Evolutionary conservation across 345 rosid species (phyloP), one percentile per base, ranked within the genome.

Genomic region (Garcia nutans): DNA sequence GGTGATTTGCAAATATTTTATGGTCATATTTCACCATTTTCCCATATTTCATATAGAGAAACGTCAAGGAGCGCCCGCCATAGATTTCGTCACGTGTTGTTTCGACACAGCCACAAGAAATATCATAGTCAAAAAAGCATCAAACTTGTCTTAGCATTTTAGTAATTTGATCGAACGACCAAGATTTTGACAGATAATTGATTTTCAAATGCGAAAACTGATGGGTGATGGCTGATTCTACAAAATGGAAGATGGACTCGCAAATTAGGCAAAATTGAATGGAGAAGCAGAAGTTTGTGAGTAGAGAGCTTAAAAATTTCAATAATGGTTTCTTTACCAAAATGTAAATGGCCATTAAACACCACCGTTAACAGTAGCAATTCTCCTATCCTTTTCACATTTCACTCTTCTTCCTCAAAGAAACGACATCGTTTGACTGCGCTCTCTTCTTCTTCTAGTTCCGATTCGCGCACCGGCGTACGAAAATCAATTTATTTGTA

Each of bases 251-350:
- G 10, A 1, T 59, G 15, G 63, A 31, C 17, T 62, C 42, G 16
- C 42, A 33, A 62, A 13, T 13, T 8, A 28, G 12, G 17, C 12
- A 26, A 15, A 13, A 28, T 26, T 62, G 42, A 5, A 26, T 59
- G 16, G 20, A 44, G 47, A 47, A 45, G n/a, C n/a, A n/a, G 47
- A 47, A 45, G 71, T 47, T 9, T 1, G 10, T 20, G 49, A 65
- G 33, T 0, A 37, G 67, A 63, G 67, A n/a, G 45, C 12, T 47
- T 9, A 42, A 8, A 61, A 19, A 8, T 0, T 73, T 20, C 41
- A n/a, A 4, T 56, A 12, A 62, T 76, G 84, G 81, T 81, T 76
- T 61, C 75, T 50, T 71, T 54, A 10, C 49, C 45, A 24, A 76
- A 76, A 0, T 41, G 45, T 49, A 72, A 68, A 66, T 76, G 72